Evolutionary conservation across 2,329 filamentous ascomycete species (phyloP), one percentile per base, ranked within the genome.

Genomic region (Chaetomium sp.): DNA sequence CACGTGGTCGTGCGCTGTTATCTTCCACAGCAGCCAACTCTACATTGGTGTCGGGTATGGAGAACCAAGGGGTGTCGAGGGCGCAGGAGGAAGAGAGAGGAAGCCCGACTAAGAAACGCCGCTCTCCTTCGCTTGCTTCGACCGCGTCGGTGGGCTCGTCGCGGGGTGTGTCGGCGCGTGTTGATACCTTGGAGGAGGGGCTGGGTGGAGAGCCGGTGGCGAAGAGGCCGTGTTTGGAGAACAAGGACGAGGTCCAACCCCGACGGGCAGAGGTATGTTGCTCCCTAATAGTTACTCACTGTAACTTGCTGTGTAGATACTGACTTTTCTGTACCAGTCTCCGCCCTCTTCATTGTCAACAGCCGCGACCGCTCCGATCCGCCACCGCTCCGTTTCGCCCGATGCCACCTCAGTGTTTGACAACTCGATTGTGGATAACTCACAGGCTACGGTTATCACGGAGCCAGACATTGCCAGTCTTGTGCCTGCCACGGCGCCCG

Each of bases 361-460:
- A 14, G 51, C 45, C 44, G 27, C 40, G 33, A 41, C 35, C n/a
- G 27, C 43, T 4, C 34, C 41, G 11, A 14, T 54, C 46, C 59
- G 61, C 47, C 54, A 44, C 40, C 55, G 47, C 44, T 59, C 54
- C 52, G 51, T 56, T 42, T 71, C 74, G 9, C 73, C 77, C 4
- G 74, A 74, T 49, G 69, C 72, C 11, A 76, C 74, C 14, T 79
- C 78, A 19, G 65, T 80, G 41, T 79, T 81, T 58, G 79, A 81
- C 65, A 70, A 66, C 54, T 78, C 77, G 1, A 68, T 63, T 48
- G 68, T 71, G 57, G 76, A 80, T 63, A 73, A 71, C 32, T 77
- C 79, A 5, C 77, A 76, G 65, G 71, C 70, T 27, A 81, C 78
- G 0, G 67, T 70, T 32, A 64, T 79, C 12, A 80, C 77, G n/a